Base-by-base conservation (phyloP, 2,329 filamentous ascomycete genomes). In the Venturia aucupariae region DNA sequence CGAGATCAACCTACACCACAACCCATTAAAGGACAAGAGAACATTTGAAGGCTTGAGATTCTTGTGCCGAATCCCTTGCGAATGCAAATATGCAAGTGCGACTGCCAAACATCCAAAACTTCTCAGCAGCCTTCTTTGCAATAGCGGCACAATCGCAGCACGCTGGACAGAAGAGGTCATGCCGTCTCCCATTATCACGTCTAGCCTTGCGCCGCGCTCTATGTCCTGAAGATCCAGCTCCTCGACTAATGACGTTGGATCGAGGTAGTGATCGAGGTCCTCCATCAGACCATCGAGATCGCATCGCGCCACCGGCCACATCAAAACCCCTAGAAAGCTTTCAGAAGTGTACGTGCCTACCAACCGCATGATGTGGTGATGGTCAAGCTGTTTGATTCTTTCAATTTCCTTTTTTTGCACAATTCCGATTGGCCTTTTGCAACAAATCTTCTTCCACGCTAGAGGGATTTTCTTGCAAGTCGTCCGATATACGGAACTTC, bases 381-480 rank as follows among this genome's bases (percentile, higher is more conserved):
- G 60, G 7, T 48, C 44, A 30, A 61, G 60, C 19, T 44, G 19
- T 38, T 61, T 61, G 1, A 61, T 44, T n/a, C 15, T 11, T 41
- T 61, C 60, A n/a, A 61, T 61, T n/a, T 61, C 27, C 60, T 44
- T 46, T 17, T 22, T 44, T 4, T 61, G 41, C 13, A 24, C 38
- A 60, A 38, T 19, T n/a, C 13, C 30, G 32, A 42, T 59, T 32
- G 42, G 42, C 38, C 11, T 22, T 24, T 39, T 35, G 39, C 39
- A 46, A 48, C 15, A 4, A 2, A 61, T 30, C 19, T n/a, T 61
- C 24, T 61, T 61, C 60, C 68, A 68, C 19, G 68, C 70, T 10
- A 57, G 7, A n/a, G 51, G 51, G 13, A 38, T 22, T 57, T 38
- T 38, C 51, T 57, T 57, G 51, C 51, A 57, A 35, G 17, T 38